Evolutionary conservation across 1,284 basidiomycete genomes (phyloP), one percentile per base, ranked within the genome.

Genomic region (Irpex sp.): DNA sequence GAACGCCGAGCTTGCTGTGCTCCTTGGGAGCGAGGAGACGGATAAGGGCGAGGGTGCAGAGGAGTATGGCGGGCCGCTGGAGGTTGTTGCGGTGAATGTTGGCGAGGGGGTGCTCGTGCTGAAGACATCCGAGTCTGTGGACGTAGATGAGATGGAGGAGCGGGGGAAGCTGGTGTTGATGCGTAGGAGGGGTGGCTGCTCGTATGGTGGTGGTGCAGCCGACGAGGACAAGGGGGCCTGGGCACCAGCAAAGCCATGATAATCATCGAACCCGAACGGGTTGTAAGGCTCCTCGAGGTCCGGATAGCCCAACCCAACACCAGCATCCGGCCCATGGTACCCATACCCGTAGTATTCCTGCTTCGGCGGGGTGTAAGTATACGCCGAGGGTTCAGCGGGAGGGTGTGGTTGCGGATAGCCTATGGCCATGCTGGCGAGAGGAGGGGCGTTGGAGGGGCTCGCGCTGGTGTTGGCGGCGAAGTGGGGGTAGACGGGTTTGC

Each of bases 391-490:
- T 1, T 33, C 31, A 46, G 70, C 57, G 57, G 74, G 64, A 5
- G 73, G 68, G 36, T 70, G 69, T 8, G 70, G 68, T 33, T 72
- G 70, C 0, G 72, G 78, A 70, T 77, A 77, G 67, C 69, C 70
- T 62, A 76, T 65, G 58, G 72, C 71, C 66, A 72, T 62, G 58
- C 69, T 72, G 4, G 71, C 61, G 64, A 64, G 64, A 8, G 68
- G 60, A 21, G 53, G n/a, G 0, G 39, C 13, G 39, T 46, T 58
- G 58, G 31, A 60, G 15, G 49, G 43, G 53, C 62, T 66, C 15
- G 55, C 35, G 53, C 67, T 60, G 19, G 15, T 36, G 31, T 13
- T 33, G 13, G 55, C 55, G 17, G 60, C 55, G 33, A 58, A 46
- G 37, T 49, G 56, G 8, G 61, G 61, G 60, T 68, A 67, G 53